Evolutionary conservation across 306 rosid genomes (phyloP).

Genomic region (Cicer pinnatifidum): DNA sequence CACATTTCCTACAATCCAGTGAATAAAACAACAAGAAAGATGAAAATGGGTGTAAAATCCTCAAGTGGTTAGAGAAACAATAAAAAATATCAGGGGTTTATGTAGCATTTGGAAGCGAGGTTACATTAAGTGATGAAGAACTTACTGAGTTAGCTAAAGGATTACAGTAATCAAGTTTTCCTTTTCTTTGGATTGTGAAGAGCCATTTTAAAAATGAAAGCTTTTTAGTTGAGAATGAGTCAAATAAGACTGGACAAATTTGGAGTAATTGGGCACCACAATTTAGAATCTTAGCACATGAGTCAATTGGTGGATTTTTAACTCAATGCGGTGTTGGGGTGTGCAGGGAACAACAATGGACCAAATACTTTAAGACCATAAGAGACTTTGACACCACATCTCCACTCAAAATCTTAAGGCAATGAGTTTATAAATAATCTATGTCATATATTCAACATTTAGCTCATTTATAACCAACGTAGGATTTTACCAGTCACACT

Average conservation of each 20-base stretch:
- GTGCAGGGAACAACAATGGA: too few species aligned
- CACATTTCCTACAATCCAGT: background rate
- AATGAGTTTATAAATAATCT: too few species aligned
- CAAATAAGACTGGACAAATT: slow-evolving; percentile 25
- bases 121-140: slow-evolving; percentile 32
- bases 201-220: slow-evolving; percentile 7
- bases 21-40: background rate
- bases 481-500: too few species aligned
- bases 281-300: slow-evolving; percentile 39
- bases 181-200: background rate
- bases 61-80: slow-evolving; percentile 47
- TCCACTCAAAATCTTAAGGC: too few species aligned
- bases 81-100: slow-evolving; percentile 8
- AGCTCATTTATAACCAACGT: too few species aligned
- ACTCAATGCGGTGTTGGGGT: slow-evolving; percentile 40
- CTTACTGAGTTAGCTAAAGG: slow-evolving; percentile 36
- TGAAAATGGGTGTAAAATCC: slow-evolving; percentile 39
- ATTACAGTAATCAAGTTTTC: slow-evolving; percentile 11
- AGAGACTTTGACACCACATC: too few species aligned
- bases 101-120: slow-evolving; percentile 48
- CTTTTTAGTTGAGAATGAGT: background rate
- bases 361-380: too few species aligned
- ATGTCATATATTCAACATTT: too few species aligned
- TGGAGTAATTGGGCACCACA: slow-evolving; percentile 47
- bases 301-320: slow-evolving; percentile 47